Base-by-base conservation (phyloP, 495 filamentous ascomycete species). In the Hyaloscypha hepaticicola region DNA sequence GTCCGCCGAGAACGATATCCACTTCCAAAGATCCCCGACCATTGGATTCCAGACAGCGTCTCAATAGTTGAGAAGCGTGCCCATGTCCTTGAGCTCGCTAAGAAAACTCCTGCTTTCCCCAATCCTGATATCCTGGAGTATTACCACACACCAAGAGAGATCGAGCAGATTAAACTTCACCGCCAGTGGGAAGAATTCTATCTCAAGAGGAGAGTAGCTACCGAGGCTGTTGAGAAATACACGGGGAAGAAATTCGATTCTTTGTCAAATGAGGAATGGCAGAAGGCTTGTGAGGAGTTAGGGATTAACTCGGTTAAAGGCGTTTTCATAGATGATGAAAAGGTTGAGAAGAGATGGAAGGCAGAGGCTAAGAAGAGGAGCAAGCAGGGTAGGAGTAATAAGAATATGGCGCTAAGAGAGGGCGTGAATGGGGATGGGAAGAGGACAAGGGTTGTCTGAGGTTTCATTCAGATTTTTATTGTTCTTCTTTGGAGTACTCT, bases 41-140 rank as follows among this genome's bases (percentile, higher is more conserved):
- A 31, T 12, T 66, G 64, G 64, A 27, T 28, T 5, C 64, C 64
- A 24, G 50, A 53, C 52, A 61, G 24, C 19, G n/a, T 49, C 12
- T 66, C 64, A 3, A 24, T 22, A 14, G 28, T 5, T 16, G 9
- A 66, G 24, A 61, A 60, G 27, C 57, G 58, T 16, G 19, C 50
- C 7, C 27, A 61, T 14, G 29, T 60, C 16, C 14, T 53, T 24
- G 49, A 61, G 14, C 2, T n/a, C n/a, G 33, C 51, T 2, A 60
- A 55, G 27, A 5, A 29, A 1, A 48, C 7, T 19, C 28, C 28
- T 21, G 58, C 31, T 5, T 56, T 60, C 26, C 38, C 64, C 26
- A 6, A 28, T 9, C 53, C 26, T n/a, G 28, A 27, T 5, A 21
- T 29, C 8, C 26, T 28, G 8, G 33, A 60, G 24, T 48, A 60